Conservation (phyloP, 2,329 filamentous ascomycete species). For the Dissoconium aciculare region DNA sequence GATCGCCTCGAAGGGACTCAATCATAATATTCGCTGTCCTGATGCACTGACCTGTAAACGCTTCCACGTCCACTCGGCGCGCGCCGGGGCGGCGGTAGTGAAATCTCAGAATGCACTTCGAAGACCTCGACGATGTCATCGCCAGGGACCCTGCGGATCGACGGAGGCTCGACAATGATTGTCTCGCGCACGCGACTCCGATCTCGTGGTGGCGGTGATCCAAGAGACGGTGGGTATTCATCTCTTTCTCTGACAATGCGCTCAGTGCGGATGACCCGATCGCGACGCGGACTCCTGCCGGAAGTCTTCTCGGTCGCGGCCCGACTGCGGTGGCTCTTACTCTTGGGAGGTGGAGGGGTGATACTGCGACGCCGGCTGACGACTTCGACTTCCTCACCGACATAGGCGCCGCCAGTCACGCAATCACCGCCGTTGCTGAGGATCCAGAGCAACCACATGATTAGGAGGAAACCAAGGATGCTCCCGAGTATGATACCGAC, state of each 20-base stretch:
- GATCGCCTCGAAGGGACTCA: too few relatives aligned
- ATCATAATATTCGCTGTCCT: background rate
- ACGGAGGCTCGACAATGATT: conserved; percentile 31
- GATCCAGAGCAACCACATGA: conserved; percentile 37
- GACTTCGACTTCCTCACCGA: conserved; percentile 22
- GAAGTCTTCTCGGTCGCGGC: conserved; percentile 20
- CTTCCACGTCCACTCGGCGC: conserved; percentile 25
- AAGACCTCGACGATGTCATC: conserved; percentile 45
- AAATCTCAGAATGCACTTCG: conserved; percentile 38
- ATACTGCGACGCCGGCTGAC: conserved; percentile 14
- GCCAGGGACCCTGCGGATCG: conserved; percentile 28
- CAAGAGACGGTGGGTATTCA: conserved; percentile 7
- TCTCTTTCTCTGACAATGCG: conserved; percentile 21
- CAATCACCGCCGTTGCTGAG: conserved; percentile 22
- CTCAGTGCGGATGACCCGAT: conserved; percentile 22
- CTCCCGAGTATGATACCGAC: conserved; percentile 45
- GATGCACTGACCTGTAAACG: conserved; percentile 37
- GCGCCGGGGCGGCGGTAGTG: conserved; percentile 24
- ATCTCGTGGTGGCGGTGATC: conserved; percentile 11
- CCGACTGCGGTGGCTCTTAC: conserved; percentile 18
- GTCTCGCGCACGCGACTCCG: conserved; percentile 17
- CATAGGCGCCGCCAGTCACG: conserved; percentile 16
- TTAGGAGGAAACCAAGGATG: conserved; percentile 38
- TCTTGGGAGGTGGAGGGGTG: too few relatives aligned
- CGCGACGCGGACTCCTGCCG: conserved; percentile 15